A percentile compares a stretch with the other conserved stretches of the same genome.
Evolutionary conservation across 2,329 filamentous ascomycete species (phyloP).

Genomic region (Tolypocladium inflatum): DNA sequence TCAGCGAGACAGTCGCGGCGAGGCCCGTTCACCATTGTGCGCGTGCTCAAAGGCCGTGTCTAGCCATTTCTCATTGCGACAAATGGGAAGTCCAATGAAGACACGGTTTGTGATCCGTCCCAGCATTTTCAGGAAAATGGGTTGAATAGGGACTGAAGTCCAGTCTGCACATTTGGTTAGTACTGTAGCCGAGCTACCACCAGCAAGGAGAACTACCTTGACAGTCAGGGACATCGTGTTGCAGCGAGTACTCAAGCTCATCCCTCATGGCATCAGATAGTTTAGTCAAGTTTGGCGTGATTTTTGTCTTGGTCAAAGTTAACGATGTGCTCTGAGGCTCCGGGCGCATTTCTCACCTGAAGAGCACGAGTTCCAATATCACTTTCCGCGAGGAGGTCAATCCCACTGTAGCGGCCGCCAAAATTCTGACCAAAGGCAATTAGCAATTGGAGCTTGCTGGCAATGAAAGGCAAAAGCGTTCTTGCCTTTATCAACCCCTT

Average conservation of each 20-base stretch:
- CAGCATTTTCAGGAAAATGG: constrained; percentile 1
- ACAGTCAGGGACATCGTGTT: constrained; percentile 2
- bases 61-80: constrained; percentile 4
- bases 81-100: constrained; percentile 4
- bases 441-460: background rate
- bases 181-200: background rate
- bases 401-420: constrained; percentile 5
- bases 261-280: constrained; percentile 4
- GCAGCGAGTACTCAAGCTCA: constrained; percentile 3
- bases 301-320: background rate
- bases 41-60: constrained; percentile 1
- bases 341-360: background rate
- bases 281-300: constrained; percentile 4
- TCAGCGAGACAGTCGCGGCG: background rate
- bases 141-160: constrained; percentile 3
- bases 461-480: background rate
- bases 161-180: constrained; percentile 1
- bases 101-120: constrained; percentile 3
- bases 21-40: constrained; percentile 1
- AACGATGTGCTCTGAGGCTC: background rate
- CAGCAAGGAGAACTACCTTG: constrained; percentile 1
- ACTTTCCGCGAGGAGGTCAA: constrained; percentile 1
- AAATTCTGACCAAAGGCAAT: constrained; percentile 3
- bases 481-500: constrained; percentile 4
- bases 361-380: constrained; percentile 6